A percentile compares a stretch with the other conserved stretches of the same genome.
These are phyloP conservation scores for Penicillium argentinense DNA, from an alignment of 495 filamentous ascomycete species.

Conservation along the genomic window DNA sequence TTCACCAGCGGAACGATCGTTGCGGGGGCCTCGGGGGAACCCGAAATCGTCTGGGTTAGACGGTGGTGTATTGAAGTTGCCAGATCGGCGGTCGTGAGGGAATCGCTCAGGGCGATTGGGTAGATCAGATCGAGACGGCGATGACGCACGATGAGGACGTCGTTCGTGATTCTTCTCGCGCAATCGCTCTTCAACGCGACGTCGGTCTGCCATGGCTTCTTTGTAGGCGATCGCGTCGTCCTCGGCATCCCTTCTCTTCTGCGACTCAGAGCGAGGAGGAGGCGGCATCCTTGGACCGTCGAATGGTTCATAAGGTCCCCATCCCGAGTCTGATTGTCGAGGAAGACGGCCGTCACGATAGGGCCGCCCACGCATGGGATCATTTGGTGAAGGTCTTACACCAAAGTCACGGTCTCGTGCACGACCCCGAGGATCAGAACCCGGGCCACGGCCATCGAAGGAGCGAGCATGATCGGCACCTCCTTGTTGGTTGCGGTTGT, in stretches of 20 bases:
- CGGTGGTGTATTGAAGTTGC: conserved; percentile 21
- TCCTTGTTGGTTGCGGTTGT: conserved; percentile 36
- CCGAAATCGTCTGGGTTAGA: conserved; percentile 35
- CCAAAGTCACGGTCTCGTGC: conserved; percentile 40
- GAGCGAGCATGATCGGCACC: conserved; percentile 36
- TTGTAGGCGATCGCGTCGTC: no score
- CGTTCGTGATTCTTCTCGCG: conserved; percentile 41
- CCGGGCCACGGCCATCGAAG: conserved; percentile 29
- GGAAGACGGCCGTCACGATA: conserved; percentile 35
- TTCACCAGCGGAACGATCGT: conserved; percentile 31
- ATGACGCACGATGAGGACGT: conserved; percentile 26
- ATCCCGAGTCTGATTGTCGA: conserved; percentile 37
- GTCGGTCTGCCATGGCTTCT: no score
- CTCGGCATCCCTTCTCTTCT: no score
- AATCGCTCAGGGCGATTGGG: conserved; percentile 42
- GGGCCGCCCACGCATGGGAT: conserved; percentile 42
- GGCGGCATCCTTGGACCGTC: no score
- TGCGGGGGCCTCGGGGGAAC: conserved; percentile 41
- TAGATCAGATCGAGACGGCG: conserved; percentile 34
- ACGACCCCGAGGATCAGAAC: conserved; percentile 27
- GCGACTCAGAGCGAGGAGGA: no score
- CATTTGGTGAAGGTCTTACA: conserved; percentile 34
- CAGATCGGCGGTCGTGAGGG: conserved; percentile 35
- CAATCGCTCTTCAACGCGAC: conserved; percentile 33
- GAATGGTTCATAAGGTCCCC: conserved; percentile 35